phyloP scores from a whole-genome alignment of 805 yeast species.

The Cyberlindnera americana region DNA sequence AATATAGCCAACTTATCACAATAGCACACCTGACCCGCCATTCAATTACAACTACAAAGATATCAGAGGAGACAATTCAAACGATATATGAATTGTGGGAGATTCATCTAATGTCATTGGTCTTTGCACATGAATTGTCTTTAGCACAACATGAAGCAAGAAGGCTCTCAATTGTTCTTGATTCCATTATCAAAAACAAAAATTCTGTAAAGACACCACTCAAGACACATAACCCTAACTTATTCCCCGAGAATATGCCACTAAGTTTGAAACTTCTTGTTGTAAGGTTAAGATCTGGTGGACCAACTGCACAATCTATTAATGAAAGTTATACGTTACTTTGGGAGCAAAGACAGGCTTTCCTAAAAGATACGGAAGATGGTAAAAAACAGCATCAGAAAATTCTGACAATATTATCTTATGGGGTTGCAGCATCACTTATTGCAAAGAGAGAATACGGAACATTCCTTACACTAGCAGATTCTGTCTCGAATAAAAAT shows the following conservation, averaged over 20 bases:
- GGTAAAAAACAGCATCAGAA: not conserved
- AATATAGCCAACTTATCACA: constrained; percentile 11
- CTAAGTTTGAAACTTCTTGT: constrained; percentile 21
- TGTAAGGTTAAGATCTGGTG: constrained; percentile 23
- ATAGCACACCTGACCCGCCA: constrained; percentile 13
- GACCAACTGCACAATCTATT: constrained; percentile 18
- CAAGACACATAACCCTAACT: not conserved
- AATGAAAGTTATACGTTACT: constrained; percentile 16
- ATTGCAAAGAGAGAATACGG: constrained; percentile 29
- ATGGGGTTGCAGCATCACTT: constrained; percentile 24
- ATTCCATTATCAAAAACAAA: constrained; percentile 11
- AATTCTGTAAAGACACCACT: not conserved
- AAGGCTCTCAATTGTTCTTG: constrained; percentile 21
- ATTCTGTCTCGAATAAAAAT: constrained; percentile 14
- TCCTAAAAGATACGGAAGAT: not conserved
- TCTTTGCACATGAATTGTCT: constrained; percentile 22
- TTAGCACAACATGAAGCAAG: constrained; percentile 28
- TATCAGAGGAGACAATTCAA: not conserved
- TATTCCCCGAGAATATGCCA: constrained; percentile 21
- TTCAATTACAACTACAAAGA: constrained; percentile 1
- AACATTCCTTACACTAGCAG: constrained; percentile 25
- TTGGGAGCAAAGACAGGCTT: constrained; percentile 16
- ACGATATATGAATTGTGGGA: constrained; percentile 24
- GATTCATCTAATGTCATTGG: constrained; percentile 18
- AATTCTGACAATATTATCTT: constrained; percentile 15